Evolutionary conservation across 108 stramenopile genomes (phyloP), one percentile per base, ranked within the genome.

Genomic region (Cyclotella sp.): DNA sequence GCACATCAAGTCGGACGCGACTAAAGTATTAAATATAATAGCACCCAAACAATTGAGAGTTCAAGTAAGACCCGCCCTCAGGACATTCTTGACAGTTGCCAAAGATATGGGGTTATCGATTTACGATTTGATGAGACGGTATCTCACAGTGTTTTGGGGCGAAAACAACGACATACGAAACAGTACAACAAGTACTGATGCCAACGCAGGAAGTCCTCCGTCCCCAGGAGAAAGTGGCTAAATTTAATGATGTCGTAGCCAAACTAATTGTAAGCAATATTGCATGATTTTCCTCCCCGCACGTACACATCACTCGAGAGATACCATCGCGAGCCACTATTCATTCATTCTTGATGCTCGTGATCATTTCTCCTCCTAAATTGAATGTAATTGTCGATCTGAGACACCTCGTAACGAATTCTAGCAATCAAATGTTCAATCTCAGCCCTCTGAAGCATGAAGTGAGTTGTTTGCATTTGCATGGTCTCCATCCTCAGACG

Each of bases 1-100:
- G 22, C 76, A 73, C 55, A 72, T 81, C n/a, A 77, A 72, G 40
- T 47, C 78, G 61, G 84, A 85, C 51, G 7, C 66, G 9, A 41
- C 70, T 8, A 61, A 54, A 14, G 21, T 85, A 0, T 22, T 63
- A 11, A 77, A 81, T 54, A 57, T 72, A 13, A 18, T 85, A 21
- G 40, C 61, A 9, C 84, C 84, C 14, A 65, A 79, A 41, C 68
- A 47, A 34, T 22, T 79, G 43, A 65, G 68, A 41, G 63, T 67
- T 27, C 64, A 67, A 42, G 5, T 79, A 67, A 66, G 39, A 42
- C 79, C 79, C 11, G 63, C 66, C 27, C 34, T 73, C 22, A 62
- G 64, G 62, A 42, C 79, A 44, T 41, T 68, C 22, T 39, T 42
- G 34, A 40, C 29, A 2, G 59, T 80, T 62, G 72, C 72, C 11